phyloP scores from a whole-genome alignment of 2,329 filamentous ascomycete genomes.

The Cryphonectria carpinicola region DNA sequence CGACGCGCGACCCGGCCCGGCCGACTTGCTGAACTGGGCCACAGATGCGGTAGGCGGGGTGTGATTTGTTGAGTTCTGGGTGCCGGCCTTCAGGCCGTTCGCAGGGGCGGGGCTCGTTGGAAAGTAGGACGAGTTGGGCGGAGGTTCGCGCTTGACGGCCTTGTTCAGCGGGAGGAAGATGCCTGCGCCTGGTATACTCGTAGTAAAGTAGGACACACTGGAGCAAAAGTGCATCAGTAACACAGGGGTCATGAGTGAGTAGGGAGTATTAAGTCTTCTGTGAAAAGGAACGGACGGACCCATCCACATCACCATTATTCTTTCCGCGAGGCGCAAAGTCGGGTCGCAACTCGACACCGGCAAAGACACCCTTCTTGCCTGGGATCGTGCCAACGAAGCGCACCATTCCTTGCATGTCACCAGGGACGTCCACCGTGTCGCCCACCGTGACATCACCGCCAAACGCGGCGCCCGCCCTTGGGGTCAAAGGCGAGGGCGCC shows the following conservation, averaged over 20 bases:
- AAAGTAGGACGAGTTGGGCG: slow-evolving; percentile 50
- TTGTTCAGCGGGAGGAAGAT: slow-evolving; percentile 92
- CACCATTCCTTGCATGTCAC: slow-evolving; percentile 87
- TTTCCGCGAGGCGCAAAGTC: slow-evolving; percentile 86
- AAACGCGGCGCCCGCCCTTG: slow-evolving; percentile 44
- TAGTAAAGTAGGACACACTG: slow-evolving; percentile 79
- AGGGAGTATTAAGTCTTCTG: no score
- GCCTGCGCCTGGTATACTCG: slow-evolving; percentile 76
- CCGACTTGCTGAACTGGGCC: slow-evolving; percentile 85
- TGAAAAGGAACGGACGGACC: slow-evolving; percentile 57
- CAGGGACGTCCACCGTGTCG: slow-evolving; percentile 87
- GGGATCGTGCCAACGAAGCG: slow-evolving; percentile 86
- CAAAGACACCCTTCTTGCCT: slow-evolving; percentile 90
- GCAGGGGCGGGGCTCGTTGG: slow-evolving; percentile 73
- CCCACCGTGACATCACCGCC: slow-evolving; percentile 69
- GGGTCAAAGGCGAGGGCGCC: slow-evolving; percentile 58
- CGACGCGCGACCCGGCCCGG: slow-evolving; percentile 73
- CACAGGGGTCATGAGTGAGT: background rate
- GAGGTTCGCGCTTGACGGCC: slow-evolving; percentile 69
- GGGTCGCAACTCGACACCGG: slow-evolving; percentile 83
- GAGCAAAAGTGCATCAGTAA: slow-evolving; percentile 33
- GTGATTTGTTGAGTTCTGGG: slow-evolving; percentile 62
- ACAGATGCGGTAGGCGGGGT: slow-evolving; percentile 68
- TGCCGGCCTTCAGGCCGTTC: slow-evolving; percentile 55
- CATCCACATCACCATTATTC: slow-evolving; percentile 95